Evolutionary conservation across 1,139 yeast genomes (phyloP).

Genomic region (Saccharomycopsis crataegensis): DNA sequence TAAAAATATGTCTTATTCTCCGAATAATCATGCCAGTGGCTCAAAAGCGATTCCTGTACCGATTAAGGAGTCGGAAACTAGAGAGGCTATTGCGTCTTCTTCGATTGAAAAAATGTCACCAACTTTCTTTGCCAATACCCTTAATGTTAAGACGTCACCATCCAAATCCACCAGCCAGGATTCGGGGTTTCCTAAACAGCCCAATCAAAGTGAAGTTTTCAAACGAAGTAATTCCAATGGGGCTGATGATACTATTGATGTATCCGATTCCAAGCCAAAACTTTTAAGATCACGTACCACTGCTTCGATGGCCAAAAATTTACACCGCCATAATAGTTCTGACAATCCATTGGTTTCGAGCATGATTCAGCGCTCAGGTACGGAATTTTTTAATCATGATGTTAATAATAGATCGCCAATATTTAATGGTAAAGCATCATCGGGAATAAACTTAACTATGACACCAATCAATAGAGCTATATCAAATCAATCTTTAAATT

Average conservation of each 20-base stretch:
- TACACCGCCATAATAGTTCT: neutral
- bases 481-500: neutral
- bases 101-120: constrained; percentile 5
- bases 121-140: neutral
- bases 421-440: neutral
- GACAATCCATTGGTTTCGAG: neutral
- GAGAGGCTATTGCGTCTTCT: neutral
- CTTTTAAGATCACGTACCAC: neutral
- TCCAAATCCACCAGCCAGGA: neutral
- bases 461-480: neutral
- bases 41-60: neutral
- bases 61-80: neutral
- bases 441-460: neutral
- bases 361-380: neutral
- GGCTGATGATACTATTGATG: too few relatives aligned
- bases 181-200: too few relatives aligned
- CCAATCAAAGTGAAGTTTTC: too few relatives aligned
- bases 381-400: neutral
- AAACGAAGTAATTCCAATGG: too few relatives aligned
- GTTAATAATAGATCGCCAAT: too few relatives aligned
- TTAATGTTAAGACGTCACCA: neutral
- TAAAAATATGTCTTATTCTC: constrained; percentile 1
- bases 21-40: neutral
- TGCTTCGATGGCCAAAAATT: neutral
- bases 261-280: neutral